These are phyloP conservation scores for Globisporangium nodosum DNA, from an alignment of 352 stramenopile genomes.

Conservation along the genomic window DNA sequence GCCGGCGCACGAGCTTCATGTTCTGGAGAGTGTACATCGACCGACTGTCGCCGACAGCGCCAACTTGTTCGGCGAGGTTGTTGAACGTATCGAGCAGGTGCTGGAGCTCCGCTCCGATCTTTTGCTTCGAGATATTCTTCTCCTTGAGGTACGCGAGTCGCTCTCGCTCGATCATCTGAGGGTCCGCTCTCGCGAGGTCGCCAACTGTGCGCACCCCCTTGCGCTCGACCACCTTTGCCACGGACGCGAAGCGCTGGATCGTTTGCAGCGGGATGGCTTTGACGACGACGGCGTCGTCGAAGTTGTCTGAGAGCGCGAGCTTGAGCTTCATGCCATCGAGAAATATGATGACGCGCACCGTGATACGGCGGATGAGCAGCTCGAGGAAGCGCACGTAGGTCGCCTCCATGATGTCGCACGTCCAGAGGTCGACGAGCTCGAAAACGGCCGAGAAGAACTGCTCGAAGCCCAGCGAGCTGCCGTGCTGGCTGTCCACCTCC, in stretches of 20 bases:
- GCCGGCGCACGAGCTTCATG: constrained; percentile 17
- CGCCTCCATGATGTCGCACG: constrained; percentile 61
- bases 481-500: constrained; percentile 68
- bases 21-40: constrained; percentile 41
- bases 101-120: constrained; percentile 54
- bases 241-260: constrained; percentile 56
- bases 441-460: constrained; percentile 70
- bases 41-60: constrained; percentile 17
- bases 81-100: constrained; percentile 60
- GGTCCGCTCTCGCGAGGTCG: constrained; percentile 53
- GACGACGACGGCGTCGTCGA: constrained; percentile 65
- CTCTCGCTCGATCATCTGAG: constrained; percentile 43
- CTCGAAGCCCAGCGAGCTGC: constrained; percentile 42
- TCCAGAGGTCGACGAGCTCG: constrained; percentile 79
- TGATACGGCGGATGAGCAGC: constrained; percentile 60
- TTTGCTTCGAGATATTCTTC: constrained; percentile 36
- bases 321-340: constrained; percentile 65
- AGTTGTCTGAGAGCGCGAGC: constrained; percentile 67
- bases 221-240: constrained; percentile 48
- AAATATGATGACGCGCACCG: constrained; percentile 61
- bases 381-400: constrained; percentile 69
- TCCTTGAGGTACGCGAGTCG: constrained; percentile 45
- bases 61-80: constrained; percentile 48
- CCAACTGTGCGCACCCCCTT: constrained; percentile 53
- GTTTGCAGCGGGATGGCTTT: constrained; percentile 67